Evolutionary conservation across 2,329 filamentous ascomycete genomes (phyloP).

Genomic region (Diaporthe vaccinii): DNA sequence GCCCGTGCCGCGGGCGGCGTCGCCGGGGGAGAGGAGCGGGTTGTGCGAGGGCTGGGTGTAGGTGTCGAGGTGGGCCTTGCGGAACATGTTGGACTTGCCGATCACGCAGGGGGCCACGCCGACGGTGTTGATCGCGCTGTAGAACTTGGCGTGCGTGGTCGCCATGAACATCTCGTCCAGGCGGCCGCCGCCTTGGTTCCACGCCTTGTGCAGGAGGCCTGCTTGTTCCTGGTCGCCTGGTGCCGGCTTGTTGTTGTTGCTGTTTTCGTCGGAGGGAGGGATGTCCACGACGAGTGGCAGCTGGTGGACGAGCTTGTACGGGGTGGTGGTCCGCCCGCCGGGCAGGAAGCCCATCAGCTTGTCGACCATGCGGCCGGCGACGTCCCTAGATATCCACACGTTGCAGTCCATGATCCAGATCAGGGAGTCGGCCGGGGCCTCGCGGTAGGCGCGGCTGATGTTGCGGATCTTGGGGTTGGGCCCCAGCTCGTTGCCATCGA

Average conservation of each 20-base stretch:
- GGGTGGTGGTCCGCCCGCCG: slow-evolving; percentile 62
- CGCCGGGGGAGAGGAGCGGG: slow-evolving; percentile 55
- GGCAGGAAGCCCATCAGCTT: slow-evolving; percentile 78
- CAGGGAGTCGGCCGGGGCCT: slow-evolving; percentile 83
- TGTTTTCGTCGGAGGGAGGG: slow-evolving; percentile 50
- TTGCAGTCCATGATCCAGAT: slow-evolving; percentile 98
- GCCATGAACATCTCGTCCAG: slow-evolving; percentile 97
- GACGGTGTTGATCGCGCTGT: slow-evolving; percentile 95
- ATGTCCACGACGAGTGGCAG: slow-evolving; percentile 90
- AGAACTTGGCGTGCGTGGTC: slow-evolving; percentile 96
- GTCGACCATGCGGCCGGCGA: slow-evolving; percentile 90
- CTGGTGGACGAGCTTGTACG: slow-evolving; percentile 95
- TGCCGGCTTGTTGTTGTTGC: background rate
- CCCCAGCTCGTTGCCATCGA: slow-evolving; percentile 71
- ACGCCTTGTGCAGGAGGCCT: slow-evolving; percentile 40
- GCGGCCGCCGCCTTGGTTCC: slow-evolving; percentile 76
- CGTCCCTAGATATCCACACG: slow-evolving; percentile 87
- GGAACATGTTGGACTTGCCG: slow-evolving; percentile 99
- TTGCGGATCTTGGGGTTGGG: slow-evolving; percentile 99
- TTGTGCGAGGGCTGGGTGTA: slow-evolving; percentile 69
- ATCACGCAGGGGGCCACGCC: slow-evolving; percentile 92
- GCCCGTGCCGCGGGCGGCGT: slow-evolving; percentile 68
- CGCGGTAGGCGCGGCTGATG: slow-evolving; percentile 91
- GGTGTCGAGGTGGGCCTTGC: slow-evolving; percentile 87
- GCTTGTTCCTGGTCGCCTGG: background rate